Evolutionary conservation across 176 grass and related monocot genomes (phyloP).

Genomic region (Ampelocalamus luodianensis): DNA sequence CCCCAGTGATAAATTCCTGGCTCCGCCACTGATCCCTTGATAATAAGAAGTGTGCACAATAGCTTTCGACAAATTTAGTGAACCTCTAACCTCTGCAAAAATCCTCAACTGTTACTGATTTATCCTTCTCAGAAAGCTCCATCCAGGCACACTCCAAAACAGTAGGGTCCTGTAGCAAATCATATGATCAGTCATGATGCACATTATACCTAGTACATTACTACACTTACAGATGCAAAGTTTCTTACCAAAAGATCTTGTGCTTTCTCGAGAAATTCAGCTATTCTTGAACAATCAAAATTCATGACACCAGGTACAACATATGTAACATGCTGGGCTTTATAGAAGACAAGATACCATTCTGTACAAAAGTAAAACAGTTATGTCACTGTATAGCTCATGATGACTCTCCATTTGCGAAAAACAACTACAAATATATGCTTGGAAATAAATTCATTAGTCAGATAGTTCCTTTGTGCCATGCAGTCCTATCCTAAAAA

Average conservation of each 20-base stretch:
- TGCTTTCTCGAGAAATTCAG: conserved; percentile 80
- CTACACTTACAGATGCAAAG: conserved; percentile 28
- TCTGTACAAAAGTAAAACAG: conserved; percentile 59
- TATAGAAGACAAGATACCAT: conserved; percentile 80
- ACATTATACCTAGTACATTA: not conserved
- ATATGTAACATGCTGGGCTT: conserved; percentile 92
- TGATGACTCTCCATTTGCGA: not conserved
- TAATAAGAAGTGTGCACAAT: too few species aligned
- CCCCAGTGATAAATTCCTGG: too few species aligned
- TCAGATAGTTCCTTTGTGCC: conserved; percentile 61
- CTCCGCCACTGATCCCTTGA: too few species aligned
- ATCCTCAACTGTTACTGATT: too few species aligned
- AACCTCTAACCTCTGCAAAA: too few species aligned
- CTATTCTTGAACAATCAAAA: conserved; percentile 73
- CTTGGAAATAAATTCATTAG: conserved; percentile 11
- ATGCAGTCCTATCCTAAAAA: conserved; percentile 72
- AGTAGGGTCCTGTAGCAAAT: conserved; percentile 66
- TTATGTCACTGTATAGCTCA: conserved; percentile 37
- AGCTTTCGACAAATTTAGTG: too few species aligned
- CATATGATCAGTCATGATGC: conserved; percentile 27
- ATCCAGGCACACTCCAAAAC: conserved; percentile 92
- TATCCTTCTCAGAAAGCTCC: too few species aligned
- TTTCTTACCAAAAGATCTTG: conserved; percentile 73
- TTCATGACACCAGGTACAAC: conserved; percentile 79
- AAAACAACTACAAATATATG: not conserved